Evolutionary conservation across 2,329 filamentous ascomycete species (phyloP), one percentile per base, ranked within the genome.

Genomic region (Claviceps arundinis): DNA sequence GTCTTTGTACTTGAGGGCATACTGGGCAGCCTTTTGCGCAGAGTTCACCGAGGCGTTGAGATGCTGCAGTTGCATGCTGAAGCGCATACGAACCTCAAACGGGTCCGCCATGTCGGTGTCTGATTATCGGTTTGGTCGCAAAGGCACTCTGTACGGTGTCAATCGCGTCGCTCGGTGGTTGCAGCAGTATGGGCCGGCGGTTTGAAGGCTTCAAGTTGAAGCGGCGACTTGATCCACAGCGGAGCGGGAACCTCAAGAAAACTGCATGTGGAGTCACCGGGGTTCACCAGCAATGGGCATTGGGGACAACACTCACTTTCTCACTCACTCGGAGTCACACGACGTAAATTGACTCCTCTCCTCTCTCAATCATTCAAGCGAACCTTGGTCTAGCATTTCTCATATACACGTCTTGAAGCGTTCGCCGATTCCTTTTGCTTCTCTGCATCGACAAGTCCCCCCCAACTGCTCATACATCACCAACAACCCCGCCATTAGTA

Each of bases 41-140:
- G 89, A 91, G 14, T 85, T 86, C 53, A 93, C 85, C 5, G 87
- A 91, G 13, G 93, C 93, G 66, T 90, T 95, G 56, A 98, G 81
- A 65, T 93, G 87, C 59, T 94, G 85, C 24, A 98, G 80, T 66
- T 93, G 87, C 50, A 79, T 79, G 50, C 89, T 96, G 75, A 98
- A 98, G 70, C 89, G 89, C 80, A 98, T 90, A 65, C 93, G 90
- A 61, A 97, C 91, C 74, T 97, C 93, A 69, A 98, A 98, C 5
- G 94, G 93, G 70, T 98, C 90, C 48, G 76, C 71, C 76, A 80
- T 81, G 30, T 37, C 34, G 17, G 30, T 14, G 24, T 37, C 26
- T 19, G 43, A 47, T 42, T 53, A 14, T 17, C 17, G 41, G 13
- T 34, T 34, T 9, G 30, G 30, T 34, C 30, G 30, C 30, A 4